Base-by-base conservation (phyloP, 768 basidiomycete species). In the Dentipellis sp. region DNA sequence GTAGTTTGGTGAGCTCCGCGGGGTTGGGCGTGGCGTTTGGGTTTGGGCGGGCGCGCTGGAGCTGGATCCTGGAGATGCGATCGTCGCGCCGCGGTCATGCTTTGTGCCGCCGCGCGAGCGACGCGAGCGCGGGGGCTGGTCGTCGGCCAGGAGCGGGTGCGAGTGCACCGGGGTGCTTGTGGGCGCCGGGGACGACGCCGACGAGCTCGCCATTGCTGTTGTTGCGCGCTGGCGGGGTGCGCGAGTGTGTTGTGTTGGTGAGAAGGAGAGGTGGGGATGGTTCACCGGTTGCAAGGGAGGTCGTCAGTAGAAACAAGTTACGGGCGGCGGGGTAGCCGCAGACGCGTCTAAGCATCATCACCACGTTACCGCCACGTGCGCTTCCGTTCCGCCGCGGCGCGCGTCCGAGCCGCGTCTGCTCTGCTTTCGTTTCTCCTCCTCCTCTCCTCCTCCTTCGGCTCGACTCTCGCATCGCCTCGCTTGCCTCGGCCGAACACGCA, bases 111-210 rank as follows among this genome's bases (percentile, higher is more conserved):
- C 67, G 52, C 82, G 80, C 58, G 66, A 72, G 47, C 79, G 73
- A 53, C 84, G 78, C 2, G 77, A 74, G 9, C 67, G 63, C 29
- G 68, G 64, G 10, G 74, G 64, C 0, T 22, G 61, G 35, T 83
- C 79, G 35, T 87, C 85, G 8, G 75, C 75, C 3, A 79, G 81
- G 21, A 91, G 78, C 38, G 89, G 89, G 64, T 91, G 89, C 0
- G 80, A 80, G 58, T 90, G 74, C 19, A 85, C 84, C 21, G 82
- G 81, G 6, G 79, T 84, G 39, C 64, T 23, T 29, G 50, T 35
- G 45, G 55, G 70, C 3, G 69, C 62, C 29, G 65, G 62, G 10
- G 69, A 66, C 14, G 68, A 57, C 51, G 58, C 47, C 46, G 63
- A 59, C 4, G 59, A 48, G 38, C 29, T 29, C 29, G 42, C 42